Conservation (phyloP, 371 early-diverging fungal species). For the Rhizopus arrhizus region DNA sequence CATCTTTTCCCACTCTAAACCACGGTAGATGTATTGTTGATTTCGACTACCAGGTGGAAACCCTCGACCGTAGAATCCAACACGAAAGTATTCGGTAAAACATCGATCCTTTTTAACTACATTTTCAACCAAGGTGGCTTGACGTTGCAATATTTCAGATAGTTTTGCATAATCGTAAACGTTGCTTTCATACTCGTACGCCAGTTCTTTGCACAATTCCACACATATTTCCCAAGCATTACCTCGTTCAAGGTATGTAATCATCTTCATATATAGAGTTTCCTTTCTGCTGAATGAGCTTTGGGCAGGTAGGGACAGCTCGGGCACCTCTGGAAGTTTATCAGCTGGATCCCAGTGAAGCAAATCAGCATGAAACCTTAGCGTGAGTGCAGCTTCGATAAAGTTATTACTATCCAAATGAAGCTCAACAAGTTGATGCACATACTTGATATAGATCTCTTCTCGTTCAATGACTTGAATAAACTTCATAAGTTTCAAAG, state of each 20-base stretch:
- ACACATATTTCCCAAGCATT: constrained; percentile 76
- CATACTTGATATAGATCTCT: constrained; percentile 73
- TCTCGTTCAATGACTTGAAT: constrained; percentile 65
- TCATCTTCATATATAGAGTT: constrained; percentile 61
- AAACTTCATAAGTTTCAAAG: constrained; percentile 67
- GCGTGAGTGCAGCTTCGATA: constrained; percentile 72
- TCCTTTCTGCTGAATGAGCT: constrained; percentile 72
- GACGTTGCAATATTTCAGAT: constrained; percentile 58
- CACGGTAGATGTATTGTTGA: constrained; percentile 75
- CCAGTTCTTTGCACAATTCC: constrained; percentile 64
- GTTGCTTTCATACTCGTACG: constrained; percentile 57
- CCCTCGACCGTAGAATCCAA: constrained; percentile 76
- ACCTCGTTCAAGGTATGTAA: constrained; percentile 66
- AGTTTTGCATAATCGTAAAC: constrained; percentile 62
- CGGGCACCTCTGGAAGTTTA: constrained; percentile 53
- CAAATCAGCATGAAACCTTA: constrained; percentile 71
- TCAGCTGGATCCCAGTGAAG: constrained; percentile 64
- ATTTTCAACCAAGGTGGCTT: constrained; percentile 60
- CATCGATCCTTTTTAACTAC: constrained; percentile 68
- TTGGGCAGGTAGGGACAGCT: constrained; percentile 55
- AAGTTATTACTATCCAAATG: constrained; percentile 63
- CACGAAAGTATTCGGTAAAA: constrained; percentile 74
- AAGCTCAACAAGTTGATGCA: constrained; percentile 65
- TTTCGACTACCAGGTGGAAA: constrained; percentile 62
- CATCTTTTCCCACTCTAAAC: constrained; percentile 76